Evolutionary conservation across 768 basidiomycete genomes (phyloP).

Genomic region (Suillus paluster): DNA sequence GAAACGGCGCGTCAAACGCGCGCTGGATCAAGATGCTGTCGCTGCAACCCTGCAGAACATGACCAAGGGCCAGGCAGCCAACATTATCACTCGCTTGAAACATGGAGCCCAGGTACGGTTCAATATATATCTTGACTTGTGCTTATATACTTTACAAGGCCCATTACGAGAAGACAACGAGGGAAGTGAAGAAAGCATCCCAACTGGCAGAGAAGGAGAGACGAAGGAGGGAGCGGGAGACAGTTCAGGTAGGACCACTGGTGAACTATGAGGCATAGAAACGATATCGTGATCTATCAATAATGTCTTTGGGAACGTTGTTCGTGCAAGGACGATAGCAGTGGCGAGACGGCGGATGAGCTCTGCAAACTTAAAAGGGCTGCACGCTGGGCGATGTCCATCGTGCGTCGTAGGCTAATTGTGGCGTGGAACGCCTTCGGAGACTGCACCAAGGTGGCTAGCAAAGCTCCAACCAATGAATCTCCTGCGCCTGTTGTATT

Average conservation of each 20-base stretch:
- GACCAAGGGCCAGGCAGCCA: conserved; percentile 81
- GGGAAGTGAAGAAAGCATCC: conserved; percentile 41
- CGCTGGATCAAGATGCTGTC: conserved; percentile 20
- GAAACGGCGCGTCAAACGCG: conserved; percentile 51
- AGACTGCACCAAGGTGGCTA: conserved; percentile 62
- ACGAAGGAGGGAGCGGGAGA: conserved; percentile 52
- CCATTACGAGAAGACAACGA: conserved; percentile 58
- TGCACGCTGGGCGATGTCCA: conserved; percentile 67
- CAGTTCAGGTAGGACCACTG: conserved; percentile 66
- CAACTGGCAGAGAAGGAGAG: conserved; percentile 50
- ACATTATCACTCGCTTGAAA: conserved; percentile 75
- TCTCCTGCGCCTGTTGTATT: conserved; percentile 95
- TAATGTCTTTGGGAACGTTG: neutral
- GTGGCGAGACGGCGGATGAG: conserved; percentile 66
- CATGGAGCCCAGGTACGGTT: conserved; percentile 70
- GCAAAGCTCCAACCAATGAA: conserved; percentile 81
- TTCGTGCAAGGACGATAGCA: conserved; percentile 43
- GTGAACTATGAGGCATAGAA: conserved; percentile 13
- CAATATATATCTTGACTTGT: neutral
- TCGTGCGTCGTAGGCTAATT: conserved; percentile 43
- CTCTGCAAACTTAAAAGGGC: conserved; percentile 63
- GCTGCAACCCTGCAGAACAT: conserved; percentile 43
- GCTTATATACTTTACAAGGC: conserved; percentile 39
- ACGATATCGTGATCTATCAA: neutral
- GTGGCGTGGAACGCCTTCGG: conserved; percentile 53